Evolutionary conservation across 768 basidiomycete genomes (phyloP).

Genomic region (Coprinopsis marcescibilis): DNA sequence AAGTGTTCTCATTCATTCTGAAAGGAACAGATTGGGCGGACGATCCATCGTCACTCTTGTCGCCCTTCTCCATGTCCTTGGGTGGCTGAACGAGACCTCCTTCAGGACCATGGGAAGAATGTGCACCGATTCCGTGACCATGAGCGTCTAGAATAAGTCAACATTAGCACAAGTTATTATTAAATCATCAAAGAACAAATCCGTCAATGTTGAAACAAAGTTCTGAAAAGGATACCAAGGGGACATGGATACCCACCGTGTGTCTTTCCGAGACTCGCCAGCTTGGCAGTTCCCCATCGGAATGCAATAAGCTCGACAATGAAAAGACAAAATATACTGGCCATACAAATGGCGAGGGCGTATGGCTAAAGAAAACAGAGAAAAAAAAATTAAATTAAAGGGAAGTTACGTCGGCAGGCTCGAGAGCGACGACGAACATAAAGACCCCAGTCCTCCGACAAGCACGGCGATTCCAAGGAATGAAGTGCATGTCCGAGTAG

Average conservation of each 20-base stretch:
- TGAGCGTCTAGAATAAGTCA: constrained; percentile 46
- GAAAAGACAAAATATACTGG: constrained; percentile 81
- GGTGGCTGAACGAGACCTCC: constrained; percentile 12
- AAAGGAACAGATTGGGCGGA: constrained; percentile 16
- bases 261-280: constrained; percentile 56
- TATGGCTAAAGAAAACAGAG: constrained; percentile 55
- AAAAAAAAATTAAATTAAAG: no score
- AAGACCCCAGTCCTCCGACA: constrained; percentile 59
- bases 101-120: constrained; percentile 71
- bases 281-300: constrained; percentile 74
- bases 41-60: constrained; percentile 24
- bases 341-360: constrained; percentile 72
- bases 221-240: constrained; percentile 4
- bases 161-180: neutral
- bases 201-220: no score
- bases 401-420: no score
- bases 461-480: constrained; percentile 64
- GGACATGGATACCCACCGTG: constrained; percentile 40
- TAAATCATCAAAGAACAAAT: no score
- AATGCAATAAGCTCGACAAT: constrained; percentile 82
- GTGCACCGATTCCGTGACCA: constrained; percentile 54
- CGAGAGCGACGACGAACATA: constrained; percentile 53
- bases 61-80: constrained; percentile 13
- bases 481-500: constrained; percentile 71
- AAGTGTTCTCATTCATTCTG: constrained; percentile 35